Conservation (phyloP, 208 protist species). For the Leptomonas seymouri region DNA sequence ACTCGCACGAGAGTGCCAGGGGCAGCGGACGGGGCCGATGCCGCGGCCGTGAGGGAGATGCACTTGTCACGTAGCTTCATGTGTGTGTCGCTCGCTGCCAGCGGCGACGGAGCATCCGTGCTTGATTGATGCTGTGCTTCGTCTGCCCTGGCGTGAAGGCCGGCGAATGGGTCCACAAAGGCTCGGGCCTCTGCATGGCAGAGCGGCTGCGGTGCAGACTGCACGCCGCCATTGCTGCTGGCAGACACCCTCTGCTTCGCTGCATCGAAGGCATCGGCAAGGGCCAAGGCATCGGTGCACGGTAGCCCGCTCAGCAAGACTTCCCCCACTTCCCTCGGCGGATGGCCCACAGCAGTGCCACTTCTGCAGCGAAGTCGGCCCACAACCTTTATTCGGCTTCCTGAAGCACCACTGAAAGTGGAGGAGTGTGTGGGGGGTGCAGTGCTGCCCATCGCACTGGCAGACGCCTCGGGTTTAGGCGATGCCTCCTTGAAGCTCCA, state of each 20-base stretch:
- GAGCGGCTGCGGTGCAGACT: neutral
- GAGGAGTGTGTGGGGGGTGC: neutral
- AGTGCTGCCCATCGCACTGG: neutral
- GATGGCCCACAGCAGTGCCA: neutral
- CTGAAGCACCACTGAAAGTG: neutral
- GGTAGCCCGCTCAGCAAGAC: neutral
- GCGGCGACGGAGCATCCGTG: too few species aligned
- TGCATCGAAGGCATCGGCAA: constrained; percentile 12
- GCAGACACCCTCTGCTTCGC: neutral
- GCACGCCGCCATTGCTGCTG: neutral
- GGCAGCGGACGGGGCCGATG: too few species aligned
- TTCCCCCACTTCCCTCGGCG: neutral
- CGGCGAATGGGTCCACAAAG: neutral
- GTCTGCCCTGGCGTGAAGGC: too few species aligned
- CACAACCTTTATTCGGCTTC: neutral
- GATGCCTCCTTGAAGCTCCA: constrained; percentile 10
- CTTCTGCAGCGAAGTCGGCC: neutral
- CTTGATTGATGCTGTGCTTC: too few species aligned
- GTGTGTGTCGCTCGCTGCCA: neutral
- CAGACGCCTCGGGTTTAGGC: neutral
- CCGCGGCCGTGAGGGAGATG: neutral
- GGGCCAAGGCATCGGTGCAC: constrained; percentile 3
- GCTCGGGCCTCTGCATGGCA: neutral
- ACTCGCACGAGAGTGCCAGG: neutral
- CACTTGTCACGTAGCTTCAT: neutral